Conservation (phyloP, 164 flowering plant species). For the Nymphaea thermarum region DNA sequence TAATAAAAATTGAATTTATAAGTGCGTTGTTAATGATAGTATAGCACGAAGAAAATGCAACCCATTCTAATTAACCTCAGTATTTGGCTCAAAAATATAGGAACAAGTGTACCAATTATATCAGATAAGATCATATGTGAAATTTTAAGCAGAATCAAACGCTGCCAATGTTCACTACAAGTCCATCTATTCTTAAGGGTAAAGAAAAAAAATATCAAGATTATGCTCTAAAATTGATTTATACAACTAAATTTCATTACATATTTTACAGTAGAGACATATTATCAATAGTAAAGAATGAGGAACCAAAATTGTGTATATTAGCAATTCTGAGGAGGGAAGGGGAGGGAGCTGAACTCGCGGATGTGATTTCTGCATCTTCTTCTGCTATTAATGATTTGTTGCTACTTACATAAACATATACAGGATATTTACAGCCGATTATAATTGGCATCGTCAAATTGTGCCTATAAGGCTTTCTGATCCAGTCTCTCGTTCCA, state of each 20-base stretch:
- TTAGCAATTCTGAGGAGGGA: background rate
- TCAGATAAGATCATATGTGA: no score
- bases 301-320: background rate
- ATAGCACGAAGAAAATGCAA: no score
- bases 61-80: no score
- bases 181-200: no score
- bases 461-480: slow-evolving; percentile 57
- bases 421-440: background rate
- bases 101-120: no score
- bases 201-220: background rate
- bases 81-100: no score
- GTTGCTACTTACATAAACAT: background rate
- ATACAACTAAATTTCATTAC: background rate
- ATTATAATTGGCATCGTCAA: background rate
- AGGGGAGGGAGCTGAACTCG: background rate
- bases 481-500: slow-evolving; percentile 98
- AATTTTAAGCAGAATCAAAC: no score
- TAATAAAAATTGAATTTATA: no score
- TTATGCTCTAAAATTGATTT: background rate
- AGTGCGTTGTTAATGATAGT: no score
- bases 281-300: background rate
- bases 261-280: background rate
- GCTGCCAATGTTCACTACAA: no score
- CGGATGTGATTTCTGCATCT: background rate
- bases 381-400: background rate